Conservation (phyloP, 352 stramenopile genomes). For the Phytophthora palmivora region DNA sequence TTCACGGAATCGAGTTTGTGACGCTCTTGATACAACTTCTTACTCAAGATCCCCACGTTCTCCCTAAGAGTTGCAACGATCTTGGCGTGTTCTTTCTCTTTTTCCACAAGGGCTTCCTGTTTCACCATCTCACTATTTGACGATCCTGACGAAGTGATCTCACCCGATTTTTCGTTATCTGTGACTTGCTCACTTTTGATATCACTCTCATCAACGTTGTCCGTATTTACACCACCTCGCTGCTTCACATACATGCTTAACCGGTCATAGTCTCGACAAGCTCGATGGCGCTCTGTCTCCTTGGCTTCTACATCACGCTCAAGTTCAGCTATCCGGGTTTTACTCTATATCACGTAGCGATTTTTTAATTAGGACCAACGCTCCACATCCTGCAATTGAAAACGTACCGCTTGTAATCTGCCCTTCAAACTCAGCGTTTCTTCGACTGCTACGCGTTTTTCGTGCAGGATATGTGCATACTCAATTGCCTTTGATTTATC, state of each 20-base stretch:
- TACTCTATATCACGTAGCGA: slow-evolving; percentile 47
- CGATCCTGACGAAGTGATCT: slow-evolving; percentile 16
- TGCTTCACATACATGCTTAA: slow-evolving; percentile 65
- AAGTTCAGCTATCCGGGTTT: slow-evolving; percentile 63
- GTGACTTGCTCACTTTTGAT: slow-evolving; percentile 29
- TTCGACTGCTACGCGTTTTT: slow-evolving; percentile 58
- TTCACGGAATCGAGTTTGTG: slow-evolving; percentile 48
- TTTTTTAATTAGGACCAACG: slow-evolving; percentile 15
- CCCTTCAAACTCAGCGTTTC: slow-evolving; percentile 57
- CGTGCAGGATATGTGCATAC: slow-evolving; percentile 60
- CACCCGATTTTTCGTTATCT: slow-evolving; percentile 29
- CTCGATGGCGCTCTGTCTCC: slow-evolving; percentile 79
- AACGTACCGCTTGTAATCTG: slow-evolving; percentile 62
- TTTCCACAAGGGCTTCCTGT: slow-evolving; percentile 40
- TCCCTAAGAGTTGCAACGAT: slow-evolving; percentile 45
- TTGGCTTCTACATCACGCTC: slow-evolving; percentile 76
- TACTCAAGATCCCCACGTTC: slow-evolving; percentile 46
- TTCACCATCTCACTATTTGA: slow-evolving; percentile 25
- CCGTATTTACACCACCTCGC: slow-evolving; percentile 27
- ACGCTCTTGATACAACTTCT: slow-evolving; percentile 62
- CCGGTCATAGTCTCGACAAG: slow-evolving; percentile 80
- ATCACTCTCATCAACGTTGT: slow-evolving; percentile 19
- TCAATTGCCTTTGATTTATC: slow-evolving; percentile 47
- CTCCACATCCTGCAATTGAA: background rate
- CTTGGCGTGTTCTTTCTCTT: slow-evolving; percentile 44